Evolutionary conservation across 176 grass and related monocot genomes (phyloP), one percentile per base, ranked within the genome.

Genomic region (Aechmea fasciata): DNA sequence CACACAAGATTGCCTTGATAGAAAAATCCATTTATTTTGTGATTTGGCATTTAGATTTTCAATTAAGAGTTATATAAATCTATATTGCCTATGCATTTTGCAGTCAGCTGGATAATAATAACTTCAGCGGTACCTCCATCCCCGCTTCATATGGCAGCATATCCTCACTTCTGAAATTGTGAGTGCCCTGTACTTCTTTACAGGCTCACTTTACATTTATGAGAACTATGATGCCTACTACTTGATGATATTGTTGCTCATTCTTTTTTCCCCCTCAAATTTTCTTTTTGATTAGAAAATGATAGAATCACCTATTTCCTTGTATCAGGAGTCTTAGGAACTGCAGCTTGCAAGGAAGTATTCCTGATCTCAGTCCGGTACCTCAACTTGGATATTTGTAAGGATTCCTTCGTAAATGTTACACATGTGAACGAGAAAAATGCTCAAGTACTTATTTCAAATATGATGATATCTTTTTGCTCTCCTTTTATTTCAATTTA

Each of bases 91-190:
- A 48, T 76, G 64, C 13, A 88, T 1, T 72, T 81, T 84, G 70
- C 77, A 97, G 94, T 82, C 94, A 97, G 71, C 87, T 91, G 71
- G 94, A 97, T 90, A 85, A 92, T 65, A 97, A 97, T 75, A 92
- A 97, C 84, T 87, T 97, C 69, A 85, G 86, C 74, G 94, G 89
- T 71, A 92, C 65, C 57, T 6, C 33, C 5, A 87, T 97, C 74
- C 89, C 94, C 72, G 12, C 61, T 72, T 67, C 83, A 77, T 97
- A 90, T 48, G 68, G 70, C 72, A 87, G 74, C 22, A 85, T 97
- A 68, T 19, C 3, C 10, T 77, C 84, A 63, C 85, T 97, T 74
- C 10, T 77, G 73, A 97, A 97, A 88, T 67, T 97, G 94, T 92
- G 78, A 97, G 94, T 90, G 69, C 52, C 78, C 47, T 66, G 12